Evolutionary conservation across 768 basidiomycete genomes (phyloP).

Genomic region (Suillus hirtellus): DNA sequence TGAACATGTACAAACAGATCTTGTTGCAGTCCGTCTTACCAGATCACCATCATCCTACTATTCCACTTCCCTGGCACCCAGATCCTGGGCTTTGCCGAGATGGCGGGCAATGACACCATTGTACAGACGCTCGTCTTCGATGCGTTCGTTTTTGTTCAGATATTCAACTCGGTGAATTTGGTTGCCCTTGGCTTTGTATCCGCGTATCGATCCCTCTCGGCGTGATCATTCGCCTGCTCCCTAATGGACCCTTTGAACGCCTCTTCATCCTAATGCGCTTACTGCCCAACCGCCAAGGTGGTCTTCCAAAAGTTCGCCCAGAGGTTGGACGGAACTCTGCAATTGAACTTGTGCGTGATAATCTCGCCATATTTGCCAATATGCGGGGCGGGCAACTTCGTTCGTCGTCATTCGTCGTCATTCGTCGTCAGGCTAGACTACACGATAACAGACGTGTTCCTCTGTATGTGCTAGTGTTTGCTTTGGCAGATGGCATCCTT

Average conservation of each 20-base stretch:
- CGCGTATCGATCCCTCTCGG: slow-evolving; percentile 84
- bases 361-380: slow-evolving; percentile 77
- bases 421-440: slow-evolving; percentile 64
- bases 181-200: slow-evolving; percentile 69
- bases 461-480: slow-evolving; percentile 43
- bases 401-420: slow-evolving; percentile 81
- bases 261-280: slow-evolving; percentile 56
- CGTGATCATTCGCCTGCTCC: slow-evolving; percentile 74
- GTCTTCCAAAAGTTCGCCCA: slow-evolving; percentile 62
- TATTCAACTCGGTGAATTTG: slow-evolving; percentile 94
- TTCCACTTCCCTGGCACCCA: slow-evolving; percentile 82
- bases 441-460: slow-evolving; percentile 46
- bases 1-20: slow-evolving; percentile 98
- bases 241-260: slow-evolving; percentile 76
- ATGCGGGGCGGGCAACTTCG: slow-evolving; percentile 88
- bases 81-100: slow-evolving; percentile 63
- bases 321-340: slow-evolving; percentile 77
- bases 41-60: slow-evolving; percentile 77
- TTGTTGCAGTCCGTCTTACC: slow-evolving; percentile 88
- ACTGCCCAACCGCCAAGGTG: slow-evolving; percentile 57
- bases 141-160: slow-evolving; percentile 94
- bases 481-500: slow-evolving; percentile 25
- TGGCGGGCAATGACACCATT: slow-evolving; percentile 37
- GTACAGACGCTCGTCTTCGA: slow-evolving; percentile 94
- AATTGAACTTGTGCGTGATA: slow-evolving; percentile 81